These are phyloP conservation scores for Euphorbia pulcherrima DNA, from an alignment of 345 rosid genomes.

Conservation along the genomic window DNA sequence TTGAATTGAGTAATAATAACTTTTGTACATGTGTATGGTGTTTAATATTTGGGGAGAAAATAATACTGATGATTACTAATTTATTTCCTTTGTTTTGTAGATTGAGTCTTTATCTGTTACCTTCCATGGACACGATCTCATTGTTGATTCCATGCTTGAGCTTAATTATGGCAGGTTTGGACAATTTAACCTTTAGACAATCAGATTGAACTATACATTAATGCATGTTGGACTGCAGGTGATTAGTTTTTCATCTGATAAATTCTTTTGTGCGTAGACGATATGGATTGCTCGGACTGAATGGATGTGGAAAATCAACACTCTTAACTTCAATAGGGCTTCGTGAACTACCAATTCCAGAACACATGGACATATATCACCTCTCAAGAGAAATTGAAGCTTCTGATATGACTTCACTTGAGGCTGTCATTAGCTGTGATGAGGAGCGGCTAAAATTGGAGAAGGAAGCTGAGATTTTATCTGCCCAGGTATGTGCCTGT, in stretches of 20 bases:
- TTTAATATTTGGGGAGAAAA: background rate
- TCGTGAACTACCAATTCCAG: conserved; percentile 92
- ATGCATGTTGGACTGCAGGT: background rate
- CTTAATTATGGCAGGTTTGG: conserved; percentile 90
- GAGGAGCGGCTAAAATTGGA: conserved; percentile 88
- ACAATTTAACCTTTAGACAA: background rate
- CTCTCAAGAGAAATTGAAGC: conserved; percentile 89
- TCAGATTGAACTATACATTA: background rate
- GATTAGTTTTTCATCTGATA: background rate
- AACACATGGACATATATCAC: conserved; percentile 92
- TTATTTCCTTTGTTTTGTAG: conserved; percentile 41
- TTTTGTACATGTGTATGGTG: background rate
- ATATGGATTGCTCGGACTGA: conserved; percentile 92
- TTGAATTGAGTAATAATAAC: conserved; percentile 1
- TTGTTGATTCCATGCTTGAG: conserved; percentile 88
- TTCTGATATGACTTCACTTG: conserved; percentile 86
- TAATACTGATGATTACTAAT: background rate
- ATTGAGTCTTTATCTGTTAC: conserved; percentile 93
- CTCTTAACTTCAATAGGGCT: conserved; percentile 80
- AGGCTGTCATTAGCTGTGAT: conserved; percentile 87
- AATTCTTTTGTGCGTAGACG: conserved; percentile 45
- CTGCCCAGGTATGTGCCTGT: conserved; percentile 48
- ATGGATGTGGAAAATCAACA: conserved; percentile 98
- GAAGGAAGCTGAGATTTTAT: conserved; percentile 79
- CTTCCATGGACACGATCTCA: conserved; percentile 93